Evolutionary conservation across 2,329 filamentous ascomycete species (phyloP), one percentile per base, ranked within the genome.

Genomic region (Cyanodermella asteris): DNA sequence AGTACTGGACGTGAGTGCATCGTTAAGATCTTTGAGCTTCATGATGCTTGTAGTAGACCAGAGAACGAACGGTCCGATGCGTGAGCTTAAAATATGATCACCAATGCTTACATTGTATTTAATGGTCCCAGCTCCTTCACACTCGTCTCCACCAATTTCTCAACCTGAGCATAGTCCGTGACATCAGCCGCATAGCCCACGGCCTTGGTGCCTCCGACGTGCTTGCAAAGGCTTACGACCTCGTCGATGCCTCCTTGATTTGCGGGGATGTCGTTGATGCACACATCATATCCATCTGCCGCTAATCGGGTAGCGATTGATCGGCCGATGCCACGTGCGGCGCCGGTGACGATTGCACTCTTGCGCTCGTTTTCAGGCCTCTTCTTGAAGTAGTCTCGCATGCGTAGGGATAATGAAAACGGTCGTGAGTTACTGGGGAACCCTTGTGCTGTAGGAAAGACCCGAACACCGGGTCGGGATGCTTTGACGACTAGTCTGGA

Each of bases 201-300:
- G 2, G 65, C 53, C 23, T 57, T 59, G 13, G 60, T 47, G 2
- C 59, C 64, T 7, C 61, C 44, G 3, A 40, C 31, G 27, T 56
- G 43, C 27, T 72, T 64, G n/a, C n/a, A n/a, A 25, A 38, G 40
- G 23, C 39, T 28, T 11, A 37, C 36, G 5, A 58, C 51, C 13
- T 59, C 51, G 25, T 68, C 56, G 31, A 63, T 60, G 1, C 49
- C 56, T 4, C 52, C 34, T 25, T 55, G 44, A 33, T 70, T 64
- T 9, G 56, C 49, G 15, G 50, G 34, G 10, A 73, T 47, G 34
- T 74, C 69, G 39, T 72, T 73, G 33, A 75, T 50, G 37, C 64
- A 70, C 24, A 76, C 51, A 34, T 66, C 55, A 45, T 73, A 75
- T 27, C 69, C 69, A 32, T 74, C 70, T 13, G 53, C 46, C 5